These are phyloP conservation scores for Plectosphaerella sp. DNA, from an alignment of 2,329 filamentous ascomycete species.

Conservation along the genomic window DNA sequence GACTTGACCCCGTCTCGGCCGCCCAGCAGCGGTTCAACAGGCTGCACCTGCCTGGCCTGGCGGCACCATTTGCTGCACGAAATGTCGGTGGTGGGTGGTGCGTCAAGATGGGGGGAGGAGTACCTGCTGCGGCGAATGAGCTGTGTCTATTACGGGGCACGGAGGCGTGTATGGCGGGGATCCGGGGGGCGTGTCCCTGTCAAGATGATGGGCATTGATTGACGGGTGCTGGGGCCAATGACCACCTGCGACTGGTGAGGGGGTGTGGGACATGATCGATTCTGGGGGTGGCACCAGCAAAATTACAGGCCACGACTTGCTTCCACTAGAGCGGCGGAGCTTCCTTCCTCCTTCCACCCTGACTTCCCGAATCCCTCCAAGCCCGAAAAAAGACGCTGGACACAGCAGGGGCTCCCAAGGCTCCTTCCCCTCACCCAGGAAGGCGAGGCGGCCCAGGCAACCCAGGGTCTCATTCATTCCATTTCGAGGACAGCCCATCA, in stretches of 20 bases:
- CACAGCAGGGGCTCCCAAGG: not conserved
- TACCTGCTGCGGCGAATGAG: not conserved
- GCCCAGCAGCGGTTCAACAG: too few relatives aligned
- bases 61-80: not conserved
- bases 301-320: constrained; percentile 1
- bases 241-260: too few relatives aligned
- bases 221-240: too few relatives aligned
- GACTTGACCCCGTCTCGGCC: too few relatives aligned
- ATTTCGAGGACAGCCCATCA: not conserved
- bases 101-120: not conserved
- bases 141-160: not conserved
- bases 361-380: too few relatives aligned
- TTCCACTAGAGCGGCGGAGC: not conserved
- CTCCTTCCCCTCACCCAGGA: not conserved
- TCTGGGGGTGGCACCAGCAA: not conserved
- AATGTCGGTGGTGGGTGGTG: not conserved
- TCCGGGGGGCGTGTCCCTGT: not conserved
- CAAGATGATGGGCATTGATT: not conserved
- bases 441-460: not conserved
- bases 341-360: not conserved
- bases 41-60: too few relatives aligned
- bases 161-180: not conserved
- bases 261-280: not conserved
- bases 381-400: too few relatives aligned
- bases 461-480: not conserved